phyloP scores from a whole-genome alignment of 1,284 basidiomycete genomes.

The Quambalaria eucalypti region DNA sequence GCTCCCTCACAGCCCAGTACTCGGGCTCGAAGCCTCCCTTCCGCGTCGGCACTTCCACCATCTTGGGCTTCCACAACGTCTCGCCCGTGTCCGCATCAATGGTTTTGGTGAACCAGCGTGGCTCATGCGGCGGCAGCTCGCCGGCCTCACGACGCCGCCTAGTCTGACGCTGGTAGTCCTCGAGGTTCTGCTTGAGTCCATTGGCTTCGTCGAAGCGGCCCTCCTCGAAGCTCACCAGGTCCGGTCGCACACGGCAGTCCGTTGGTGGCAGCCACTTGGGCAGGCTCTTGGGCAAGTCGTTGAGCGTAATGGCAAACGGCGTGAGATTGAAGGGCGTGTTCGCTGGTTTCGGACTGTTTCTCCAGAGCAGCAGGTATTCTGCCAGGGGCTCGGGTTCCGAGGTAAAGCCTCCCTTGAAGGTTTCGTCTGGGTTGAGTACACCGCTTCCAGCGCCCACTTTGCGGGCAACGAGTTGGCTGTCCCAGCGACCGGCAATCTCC shows the following conservation, averaged over 20 bases:
- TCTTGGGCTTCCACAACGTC: conserved; percentile 30
- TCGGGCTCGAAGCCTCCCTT: neutral
- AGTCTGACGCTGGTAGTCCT: conserved; percentile 75
- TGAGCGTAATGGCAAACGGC: conserved; percentile 84
- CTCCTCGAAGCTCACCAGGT: conserved; percentile 70
- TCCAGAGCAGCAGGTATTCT: conserved; percentile 78
- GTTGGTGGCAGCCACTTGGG: conserved; percentile 73
- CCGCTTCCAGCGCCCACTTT: conserved; percentile 59
- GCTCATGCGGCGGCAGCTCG: conserved; percentile 61
- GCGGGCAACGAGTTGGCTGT: conserved; percentile 82
- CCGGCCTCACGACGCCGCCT: conserved; percentile 71
- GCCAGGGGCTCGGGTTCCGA: conserved; percentile 50
- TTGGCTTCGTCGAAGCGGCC: conserved; percentile 87
- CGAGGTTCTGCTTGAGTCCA: conserved; percentile 72
- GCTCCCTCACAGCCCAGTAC: conserved; percentile 4
- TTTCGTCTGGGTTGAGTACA: conserved; percentile 64
- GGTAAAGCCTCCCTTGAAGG: conserved; percentile 46
- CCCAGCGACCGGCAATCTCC: conserved; percentile 94
- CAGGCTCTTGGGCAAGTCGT: conserved; percentile 64
- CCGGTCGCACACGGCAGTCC: conserved; percentile 84
- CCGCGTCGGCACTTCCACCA: neutral
- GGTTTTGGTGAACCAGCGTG: conserved; percentile 53
- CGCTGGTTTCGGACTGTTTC: conserved; percentile 65
- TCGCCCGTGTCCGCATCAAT: conserved; percentile 36
- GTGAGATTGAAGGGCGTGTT: conserved; percentile 62